phyloP scores from a whole-genome alignment of 148 eudicot genomes.

The Cornus suecica region DNA sequence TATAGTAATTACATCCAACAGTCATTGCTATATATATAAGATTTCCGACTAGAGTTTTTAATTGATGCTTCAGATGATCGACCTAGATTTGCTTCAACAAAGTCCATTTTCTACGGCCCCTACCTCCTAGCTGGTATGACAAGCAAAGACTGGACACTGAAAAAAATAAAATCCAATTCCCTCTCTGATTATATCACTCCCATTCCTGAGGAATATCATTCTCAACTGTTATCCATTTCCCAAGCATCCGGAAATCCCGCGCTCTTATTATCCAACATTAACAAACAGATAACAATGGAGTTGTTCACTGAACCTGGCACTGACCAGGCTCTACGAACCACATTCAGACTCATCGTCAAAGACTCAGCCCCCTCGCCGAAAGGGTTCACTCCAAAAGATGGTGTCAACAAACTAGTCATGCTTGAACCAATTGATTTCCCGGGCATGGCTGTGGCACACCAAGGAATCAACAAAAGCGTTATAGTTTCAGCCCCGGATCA shows the following conservation, averaged over 20 bases:
- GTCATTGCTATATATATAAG: too few species aligned
- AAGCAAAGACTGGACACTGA: constrained; percentile 60
- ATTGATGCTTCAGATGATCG: constrained; percentile 63
- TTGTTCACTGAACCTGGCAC: constrained; percentile 42
- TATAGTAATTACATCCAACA: too few species aligned
- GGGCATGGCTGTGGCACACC: constrained; percentile 46
- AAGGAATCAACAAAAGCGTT: constrained; percentile 40
- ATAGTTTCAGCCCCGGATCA: constrained; percentile 11
- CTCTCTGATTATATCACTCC: constrained; percentile 59
- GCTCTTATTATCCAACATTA: constrained; percentile 35
- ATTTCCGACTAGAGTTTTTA: background rate
- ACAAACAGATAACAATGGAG: constrained; percentile 38
- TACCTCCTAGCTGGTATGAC: constrained; percentile 78
- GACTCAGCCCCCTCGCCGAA: constrained; percentile 12
- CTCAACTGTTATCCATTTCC: constrained; percentile 54
- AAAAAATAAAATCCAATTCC: constrained; percentile 29
- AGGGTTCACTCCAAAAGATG: constrained; percentile 25
- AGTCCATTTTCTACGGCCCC: constrained; percentile 81
- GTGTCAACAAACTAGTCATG: constrained; percentile 48
- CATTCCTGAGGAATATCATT: constrained; percentile 49
- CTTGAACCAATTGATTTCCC: constrained; percentile 78
- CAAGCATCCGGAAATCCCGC: constrained; percentile 35
- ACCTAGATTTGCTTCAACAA: constrained; percentile 45
- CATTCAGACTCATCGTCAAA: constrained; percentile 60
- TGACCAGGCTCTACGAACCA: constrained; percentile 44